Evolutionary conservation across 1,284 basidiomycete genomes (phyloP).

Genomic region (Heterobasidion occidentale): DNA sequence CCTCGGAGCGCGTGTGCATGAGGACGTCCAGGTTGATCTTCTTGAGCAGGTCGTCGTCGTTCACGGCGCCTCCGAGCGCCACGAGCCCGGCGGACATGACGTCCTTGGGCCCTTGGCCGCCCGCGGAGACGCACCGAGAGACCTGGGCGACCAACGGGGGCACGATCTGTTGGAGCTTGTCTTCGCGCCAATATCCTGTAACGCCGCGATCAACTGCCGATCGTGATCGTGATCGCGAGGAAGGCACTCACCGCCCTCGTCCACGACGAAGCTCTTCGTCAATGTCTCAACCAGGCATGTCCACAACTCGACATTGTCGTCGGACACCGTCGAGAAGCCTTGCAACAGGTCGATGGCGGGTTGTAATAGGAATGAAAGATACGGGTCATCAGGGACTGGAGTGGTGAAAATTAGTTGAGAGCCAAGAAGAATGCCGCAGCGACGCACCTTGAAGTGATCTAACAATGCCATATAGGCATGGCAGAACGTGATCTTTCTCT

Average conservation of each 20-base stretch:
- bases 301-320: constrained; percentile 49
- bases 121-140: constrained; percentile 29
- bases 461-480: constrained; percentile 67
- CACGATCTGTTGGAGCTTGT: constrained; percentile 60
- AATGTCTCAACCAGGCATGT: constrained; percentile 54
- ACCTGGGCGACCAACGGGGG: constrained; percentile 61
- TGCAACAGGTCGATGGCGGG: constrained; percentile 64
- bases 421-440: background rate
- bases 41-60: constrained; percentile 68
- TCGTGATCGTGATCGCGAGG: background rate
- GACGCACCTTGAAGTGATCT: constrained; percentile 75
- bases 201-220: background rate
- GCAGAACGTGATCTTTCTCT: constrained; percentile 64
- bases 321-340: constrained; percentile 29
- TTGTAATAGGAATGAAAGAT: constrained; percentile 72
- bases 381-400: constrained; percentile 82
- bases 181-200: constrained; percentile 83
- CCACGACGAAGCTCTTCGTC: constrained; percentile 64
- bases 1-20: constrained; percentile 82
- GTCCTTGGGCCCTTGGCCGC: background rate
- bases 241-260: constrained; percentile 66
- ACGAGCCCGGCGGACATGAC: constrained; percentile 39
- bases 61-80: constrained; percentile 46
- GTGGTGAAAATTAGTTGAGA: background rate
- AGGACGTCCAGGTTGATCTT: constrained; percentile 78